Evolutionary conservation across 108 stramenopile species (phyloP).

Genomic region (Epipyxis sp.): DNA sequence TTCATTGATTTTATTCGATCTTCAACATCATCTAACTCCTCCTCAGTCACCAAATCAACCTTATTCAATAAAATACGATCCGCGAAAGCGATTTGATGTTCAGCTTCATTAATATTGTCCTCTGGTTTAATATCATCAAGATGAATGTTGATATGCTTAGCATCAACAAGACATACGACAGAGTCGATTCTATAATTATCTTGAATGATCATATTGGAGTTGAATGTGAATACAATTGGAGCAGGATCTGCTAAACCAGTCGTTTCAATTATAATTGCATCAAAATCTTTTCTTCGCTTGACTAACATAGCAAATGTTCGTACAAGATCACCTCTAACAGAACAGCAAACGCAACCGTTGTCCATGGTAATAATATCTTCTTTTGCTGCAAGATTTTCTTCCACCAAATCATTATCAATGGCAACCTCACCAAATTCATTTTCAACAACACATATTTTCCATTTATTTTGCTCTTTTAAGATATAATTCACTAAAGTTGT

Average conservation of each 20-base stretch:
- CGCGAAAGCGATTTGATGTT: conserved; percentile 93
- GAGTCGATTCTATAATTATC: conserved; percentile 54
- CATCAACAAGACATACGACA: conserved; percentile 83
- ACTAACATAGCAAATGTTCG: conserved; percentile 80
- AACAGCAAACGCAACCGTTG: conserved; percentile 99
- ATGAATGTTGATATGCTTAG: conserved; percentile 78
- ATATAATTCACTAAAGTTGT: conserved; percentile 98
- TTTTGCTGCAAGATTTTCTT: conserved; percentile 74
- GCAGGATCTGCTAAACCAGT: conserved; percentile 91
- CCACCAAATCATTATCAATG: conserved; percentile 19
- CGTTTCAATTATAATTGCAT: conserved; percentile 89
- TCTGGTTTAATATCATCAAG: conserved; percentile 59
- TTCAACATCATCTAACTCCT: conserved; percentile 75
- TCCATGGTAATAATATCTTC: conserved; percentile 98
- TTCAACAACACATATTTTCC: conserved; percentile 94
- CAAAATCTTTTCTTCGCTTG: conserved; percentile 79
- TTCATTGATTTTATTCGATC: conserved; percentile 70
- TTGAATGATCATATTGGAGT: conserved; percentile 32
- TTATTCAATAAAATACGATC: conserved; percentile 96
- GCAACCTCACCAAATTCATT: conserved; percentile 93
- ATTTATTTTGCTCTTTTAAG: conserved; percentile 82
- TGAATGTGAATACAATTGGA: conserved; percentile 90
- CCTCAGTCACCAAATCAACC: conserved; percentile 78
- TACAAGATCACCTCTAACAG: conserved; percentile 93
- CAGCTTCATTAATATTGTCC: conserved; percentile 73